A percentile compares a stretch with the other conserved stretches of the same genome.
These are phyloP conservation scores for Pythium grandisporangium DNA, from an alignment of 352 stramenopile genomes.

Conservation along the genomic window DNA sequence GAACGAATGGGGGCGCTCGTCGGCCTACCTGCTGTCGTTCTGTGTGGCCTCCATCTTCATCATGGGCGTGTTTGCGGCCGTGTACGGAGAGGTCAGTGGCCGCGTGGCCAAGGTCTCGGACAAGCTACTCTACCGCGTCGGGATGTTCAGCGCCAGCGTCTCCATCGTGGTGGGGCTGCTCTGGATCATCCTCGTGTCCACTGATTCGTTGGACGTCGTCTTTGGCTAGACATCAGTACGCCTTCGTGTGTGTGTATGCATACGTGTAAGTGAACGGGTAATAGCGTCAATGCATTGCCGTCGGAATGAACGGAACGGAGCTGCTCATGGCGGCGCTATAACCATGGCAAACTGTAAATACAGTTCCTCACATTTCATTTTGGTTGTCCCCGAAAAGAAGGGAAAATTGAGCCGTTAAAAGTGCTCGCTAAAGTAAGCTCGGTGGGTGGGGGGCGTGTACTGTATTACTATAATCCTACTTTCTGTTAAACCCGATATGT, in stretches of 20 bases:
- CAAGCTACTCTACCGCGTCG: slow-evolving; percentile 22
- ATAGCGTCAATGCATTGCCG: no score
- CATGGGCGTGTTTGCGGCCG: slow-evolving; percentile 63
- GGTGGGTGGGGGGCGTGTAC: no score
- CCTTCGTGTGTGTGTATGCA: not conserved
- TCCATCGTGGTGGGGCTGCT: slow-evolving; percentile 30
- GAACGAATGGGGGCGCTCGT: slow-evolving; percentile 29
- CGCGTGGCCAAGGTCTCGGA: slow-evolving; percentile 15
- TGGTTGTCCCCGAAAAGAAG: no score
- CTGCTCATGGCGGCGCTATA: no score
- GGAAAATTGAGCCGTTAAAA: no score
- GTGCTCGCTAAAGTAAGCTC: no score
- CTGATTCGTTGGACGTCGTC: slow-evolving; percentile 25
- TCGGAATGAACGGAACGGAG: no score
- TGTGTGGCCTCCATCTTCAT: slow-evolving; percentile 59
- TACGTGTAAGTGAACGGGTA: not conserved
- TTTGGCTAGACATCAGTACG: slow-evolving; percentile 16
- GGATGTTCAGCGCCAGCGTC: slow-evolving; percentile 24
- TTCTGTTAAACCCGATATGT: no score
- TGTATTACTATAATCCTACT: no score
- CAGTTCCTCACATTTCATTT: no score
- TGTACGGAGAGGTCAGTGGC: slow-evolving; percentile 38
- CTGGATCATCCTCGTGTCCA: slow-evolving; percentile 33
- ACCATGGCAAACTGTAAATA: no score
- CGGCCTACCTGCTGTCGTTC: slow-evolving; percentile 63